Evolutionary conservation across 257 asterid species (phyloP).

Genomic region (Parsonsia alboflavescens): DNA sequence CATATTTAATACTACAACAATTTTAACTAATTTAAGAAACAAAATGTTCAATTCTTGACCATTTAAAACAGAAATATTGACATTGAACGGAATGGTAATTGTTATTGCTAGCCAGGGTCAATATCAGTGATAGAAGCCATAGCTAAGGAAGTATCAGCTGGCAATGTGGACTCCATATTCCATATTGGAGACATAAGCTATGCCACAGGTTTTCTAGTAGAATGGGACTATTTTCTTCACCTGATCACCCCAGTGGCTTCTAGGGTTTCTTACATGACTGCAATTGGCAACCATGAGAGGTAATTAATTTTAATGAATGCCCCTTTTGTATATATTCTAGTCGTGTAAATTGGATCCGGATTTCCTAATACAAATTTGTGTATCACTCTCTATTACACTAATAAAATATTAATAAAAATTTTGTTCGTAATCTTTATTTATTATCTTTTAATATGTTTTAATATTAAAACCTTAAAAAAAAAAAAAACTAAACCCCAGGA

Average conservation of each 20-base stretch:
- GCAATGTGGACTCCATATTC: conserved; percentile 59
- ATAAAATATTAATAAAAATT: too few relatives aligned
- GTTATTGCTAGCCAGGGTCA: conserved; percentile 60
- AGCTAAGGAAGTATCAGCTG: conserved; percentile 38
- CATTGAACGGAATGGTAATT: too few relatives aligned
- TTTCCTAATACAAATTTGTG: too few relatives aligned
- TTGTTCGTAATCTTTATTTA: too few relatives aligned
- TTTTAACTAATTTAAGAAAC: too few relatives aligned
- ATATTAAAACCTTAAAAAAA: too few relatives aligned
- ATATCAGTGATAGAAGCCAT: conserved; percentile 57
- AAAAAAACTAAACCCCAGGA: too few relatives aligned
- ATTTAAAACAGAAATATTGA: too few relatives aligned
- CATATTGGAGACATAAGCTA: conserved; percentile 96
- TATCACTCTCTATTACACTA: too few relatives aligned
- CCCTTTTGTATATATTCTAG: neutral
- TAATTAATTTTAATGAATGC: conserved; percentile 5
- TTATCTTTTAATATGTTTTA: too few relatives aligned
- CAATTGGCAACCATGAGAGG: conserved; percentile 94
- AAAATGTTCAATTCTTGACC: too few relatives aligned
- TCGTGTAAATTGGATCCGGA: neutral
- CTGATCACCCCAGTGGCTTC: conserved; percentile 70
- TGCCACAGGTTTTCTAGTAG: conserved; percentile 81
- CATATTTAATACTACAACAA: too few relatives aligned
- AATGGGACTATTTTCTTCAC: conserved; percentile 86
- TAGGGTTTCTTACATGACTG: conserved; percentile 70